Conservation (phyloP, 129 eudicot species). For the Lonicera japonica region DNA sequence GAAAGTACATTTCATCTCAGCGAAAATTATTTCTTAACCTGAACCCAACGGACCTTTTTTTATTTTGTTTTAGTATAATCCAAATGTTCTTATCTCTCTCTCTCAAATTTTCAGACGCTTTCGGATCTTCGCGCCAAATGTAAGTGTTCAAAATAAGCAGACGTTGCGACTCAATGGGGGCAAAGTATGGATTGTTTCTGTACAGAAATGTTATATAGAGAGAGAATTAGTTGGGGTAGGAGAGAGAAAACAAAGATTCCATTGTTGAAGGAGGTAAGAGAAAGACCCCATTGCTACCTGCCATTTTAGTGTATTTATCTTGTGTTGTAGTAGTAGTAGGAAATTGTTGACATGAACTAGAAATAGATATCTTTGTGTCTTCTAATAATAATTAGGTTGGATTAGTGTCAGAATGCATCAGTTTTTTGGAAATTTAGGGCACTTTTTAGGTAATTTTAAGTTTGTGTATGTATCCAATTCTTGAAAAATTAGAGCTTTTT, state of each 20-base stretch:
- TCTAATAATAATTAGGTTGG: too few relatives aligned
- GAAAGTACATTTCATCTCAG: background rate
- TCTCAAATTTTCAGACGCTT: conserved; percentile 37
- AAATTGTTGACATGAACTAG: background rate
- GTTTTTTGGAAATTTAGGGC: too few relatives aligned
- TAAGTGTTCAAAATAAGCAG: conserved; percentile 44
- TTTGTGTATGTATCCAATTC: too few relatives aligned
- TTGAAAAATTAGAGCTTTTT: too few relatives aligned
- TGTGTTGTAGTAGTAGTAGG: too few relatives aligned
- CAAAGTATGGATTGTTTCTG: conserved; percentile 30
- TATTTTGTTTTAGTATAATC: too few relatives aligned
- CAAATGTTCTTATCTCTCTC: background rate
- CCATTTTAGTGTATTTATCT: background rate
- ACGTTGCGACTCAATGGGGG: conserved; percentile 19
- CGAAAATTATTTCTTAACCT: background rate
- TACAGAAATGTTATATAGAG: conserved; percentile 11
- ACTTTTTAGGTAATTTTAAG: too few relatives aligned
- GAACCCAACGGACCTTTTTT: background rate
- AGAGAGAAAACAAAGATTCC: conserved; percentile 4
- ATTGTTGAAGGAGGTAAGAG: conserved; percentile 20
- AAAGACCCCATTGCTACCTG: conserved; percentile 24
- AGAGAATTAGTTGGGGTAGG: conserved; percentile 1
- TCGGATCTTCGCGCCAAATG: conserved; percentile 48
- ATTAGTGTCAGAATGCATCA: background rate
- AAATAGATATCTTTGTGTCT: background rate